phyloP scores from a whole-genome alignment of 306 rosid species.

The Vicia faba region DNA sequence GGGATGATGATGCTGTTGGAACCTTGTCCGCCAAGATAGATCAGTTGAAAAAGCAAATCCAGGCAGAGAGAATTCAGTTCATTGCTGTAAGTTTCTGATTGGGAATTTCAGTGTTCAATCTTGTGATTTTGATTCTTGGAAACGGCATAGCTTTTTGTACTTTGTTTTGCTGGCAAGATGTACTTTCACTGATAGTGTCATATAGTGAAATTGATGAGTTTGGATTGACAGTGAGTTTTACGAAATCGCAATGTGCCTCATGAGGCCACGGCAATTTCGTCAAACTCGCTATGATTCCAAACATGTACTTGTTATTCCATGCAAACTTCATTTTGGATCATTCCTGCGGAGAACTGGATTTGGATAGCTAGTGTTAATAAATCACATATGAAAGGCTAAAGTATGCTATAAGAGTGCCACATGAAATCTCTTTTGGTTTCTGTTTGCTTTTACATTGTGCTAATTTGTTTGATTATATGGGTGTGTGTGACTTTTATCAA shows the following conservation, averaged over 20 bases:
- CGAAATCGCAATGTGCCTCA: background rate
- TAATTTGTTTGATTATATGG: conserved; percentile 9
- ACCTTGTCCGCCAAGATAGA: conserved; percentile 64
- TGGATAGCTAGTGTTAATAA: conserved; percentile 6
- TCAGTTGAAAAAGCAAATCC: conserved; percentile 76
- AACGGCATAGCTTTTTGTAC: background rate
- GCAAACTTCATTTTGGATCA: conserved; percentile 9
- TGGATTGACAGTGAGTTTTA: background rate
- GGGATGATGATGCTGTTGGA: conserved; percentile 49
- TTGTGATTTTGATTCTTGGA: conserved; percentile 1
- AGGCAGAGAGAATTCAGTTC: conserved; percentile 60
- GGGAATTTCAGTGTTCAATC: background rate
- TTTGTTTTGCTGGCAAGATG: too few species aligned
- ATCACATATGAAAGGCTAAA: background rate
- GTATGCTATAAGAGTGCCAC: conserved; percentile 7
- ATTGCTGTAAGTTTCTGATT: conserved; percentile 52
- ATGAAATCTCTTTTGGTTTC: conserved; percentile 15
- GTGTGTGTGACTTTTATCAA: conserved; percentile 22
- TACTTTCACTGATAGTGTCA: background rate
- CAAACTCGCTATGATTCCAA: background rate
- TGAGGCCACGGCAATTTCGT: background rate
- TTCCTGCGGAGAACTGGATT: conserved; percentile 13
- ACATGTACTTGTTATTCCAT: background rate
- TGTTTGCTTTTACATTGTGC: conserved; percentile 8
- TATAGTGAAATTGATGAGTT: background rate